Evolutionary conservation across 768 basidiomycete species (phyloP).

Genomic region (Leccinum disarticulatum): DNA sequence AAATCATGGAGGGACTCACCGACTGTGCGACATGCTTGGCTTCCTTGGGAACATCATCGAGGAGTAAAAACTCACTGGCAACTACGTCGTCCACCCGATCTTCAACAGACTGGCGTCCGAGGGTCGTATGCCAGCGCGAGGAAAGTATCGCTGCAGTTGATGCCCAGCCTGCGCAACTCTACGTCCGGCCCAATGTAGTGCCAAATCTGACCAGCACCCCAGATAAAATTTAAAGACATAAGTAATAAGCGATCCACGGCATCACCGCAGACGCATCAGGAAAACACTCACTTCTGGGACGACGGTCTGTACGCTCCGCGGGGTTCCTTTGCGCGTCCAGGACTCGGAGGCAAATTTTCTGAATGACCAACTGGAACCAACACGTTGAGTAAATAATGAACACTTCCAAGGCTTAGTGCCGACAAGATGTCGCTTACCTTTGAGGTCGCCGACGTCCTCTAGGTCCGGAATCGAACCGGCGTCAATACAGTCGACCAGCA

Average conservation of each 20-base stretch:
- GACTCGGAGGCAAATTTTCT: constrained; percentile 17
- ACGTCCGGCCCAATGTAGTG: constrained; percentile 22
- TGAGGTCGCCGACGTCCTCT: constrained; percentile 13
- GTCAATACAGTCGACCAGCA: constrained; percentile 17
- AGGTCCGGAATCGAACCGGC: constrained; percentile 17
- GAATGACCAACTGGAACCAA: neutral
- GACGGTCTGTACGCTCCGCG: no score
- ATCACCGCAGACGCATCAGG: no score
- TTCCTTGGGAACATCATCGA: constrained; percentile 19
- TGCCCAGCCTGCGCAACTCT: constrained; percentile 18
- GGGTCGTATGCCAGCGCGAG: constrained; percentile 21
- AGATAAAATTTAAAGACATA: no score
- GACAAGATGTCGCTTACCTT: neutral
- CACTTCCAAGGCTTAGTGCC: neutral
- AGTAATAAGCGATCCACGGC: no score
- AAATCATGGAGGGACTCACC: constrained; percentile 11
- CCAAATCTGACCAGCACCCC: constrained; percentile 10
- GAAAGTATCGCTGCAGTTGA: constrained; percentile 25
- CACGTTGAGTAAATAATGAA: no score
- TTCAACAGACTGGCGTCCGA: no score
- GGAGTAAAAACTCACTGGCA: constrained; percentile 18
- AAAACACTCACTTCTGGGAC: no score
- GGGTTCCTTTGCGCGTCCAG: constrained; percentile 15
- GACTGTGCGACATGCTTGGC: constrained; percentile 18
- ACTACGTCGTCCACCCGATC: constrained; percentile 25